phyloP scores from a whole-genome alignment of 306 rosid species.

The Cucumis sativus region Cucumber_9930_V3 NC_026659.2:28469001-28469500 shows the following conservation, averaged over 20 bases:
- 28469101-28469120: constrained; percentile 35
- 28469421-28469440: constrained; percentile 30
- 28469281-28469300: constrained; percentile 31
- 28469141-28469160: constrained; percentile 46
- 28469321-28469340: constrained; percentile 39
- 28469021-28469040: too few species aligned
- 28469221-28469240: background rate
- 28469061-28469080: too few species aligned
- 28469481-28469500: constrained; percentile 44
- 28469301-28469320: constrained; percentile 52
- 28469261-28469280: constrained; percentile 44
- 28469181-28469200: background rate
- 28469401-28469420: constrained; percentile 28
- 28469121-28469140: constrained; percentile 41
- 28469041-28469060: too few species aligned
- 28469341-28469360: constrained; percentile 22
- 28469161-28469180: constrained; percentile 10
- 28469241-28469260: constrained; percentile 43
- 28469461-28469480: constrained; percentile 34
- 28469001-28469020: too few species aligned
- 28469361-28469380: constrained; percentile 17
- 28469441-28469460: constrained; percentile 40
- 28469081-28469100: constrained; percentile 36
- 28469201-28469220: background rate
- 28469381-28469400: constrained; percentile 28